Base-by-base conservation (phyloP, 2,329 filamentous ascomycete genomes). In the Arthrobotrys iridis region DNA sequence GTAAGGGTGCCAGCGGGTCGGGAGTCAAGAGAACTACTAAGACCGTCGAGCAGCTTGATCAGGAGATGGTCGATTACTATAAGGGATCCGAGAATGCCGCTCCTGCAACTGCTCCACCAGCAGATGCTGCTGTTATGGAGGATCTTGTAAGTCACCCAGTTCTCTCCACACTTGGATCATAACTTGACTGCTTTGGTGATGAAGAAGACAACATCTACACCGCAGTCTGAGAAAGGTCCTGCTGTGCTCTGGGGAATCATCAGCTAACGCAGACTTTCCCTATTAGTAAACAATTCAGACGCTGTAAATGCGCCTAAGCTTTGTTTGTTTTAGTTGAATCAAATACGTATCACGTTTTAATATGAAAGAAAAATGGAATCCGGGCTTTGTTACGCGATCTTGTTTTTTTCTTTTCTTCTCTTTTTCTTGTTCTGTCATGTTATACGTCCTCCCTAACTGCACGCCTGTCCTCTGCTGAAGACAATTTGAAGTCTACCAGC, bases 21-120 rank as follows among this genome's bases (percentile, higher is more conserved):
- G 84, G 89, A 26, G 58, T 60, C 18, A 76, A 76, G 52, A 64
- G 80, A 86, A 96, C 88, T 83, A 84, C 86, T 85, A 98, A 98
- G 91, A 96, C 93, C 0, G 89, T 91, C 0, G 94, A 97, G 82
- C 93, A 99, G 84, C 89, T 99, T 24, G 95, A 99, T 82, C 93
- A 92, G 3, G 95, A 99, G 83, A 99, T 99, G 95, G 90, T 89
- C 18, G 95, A 98, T 83, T 99, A 99, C 85, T 98, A 96, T 82
- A 88, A 86, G 62, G 79, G 78, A 58, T 81, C 83, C 77, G 84
- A 83, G 60, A 85, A 85, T 78, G 83, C 84, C 76, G 83, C 84
- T 41, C 82, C 83, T 59, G 85, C 84, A 66, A 82, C 82, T 43
- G 83, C 86, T 72, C 79, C 84, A 63, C 82, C 83, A 64, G 83